Base-by-base conservation (phyloP, 2,329 filamentous ascomycete species). In the Colletotrichum neosansevieriae region DNA sequence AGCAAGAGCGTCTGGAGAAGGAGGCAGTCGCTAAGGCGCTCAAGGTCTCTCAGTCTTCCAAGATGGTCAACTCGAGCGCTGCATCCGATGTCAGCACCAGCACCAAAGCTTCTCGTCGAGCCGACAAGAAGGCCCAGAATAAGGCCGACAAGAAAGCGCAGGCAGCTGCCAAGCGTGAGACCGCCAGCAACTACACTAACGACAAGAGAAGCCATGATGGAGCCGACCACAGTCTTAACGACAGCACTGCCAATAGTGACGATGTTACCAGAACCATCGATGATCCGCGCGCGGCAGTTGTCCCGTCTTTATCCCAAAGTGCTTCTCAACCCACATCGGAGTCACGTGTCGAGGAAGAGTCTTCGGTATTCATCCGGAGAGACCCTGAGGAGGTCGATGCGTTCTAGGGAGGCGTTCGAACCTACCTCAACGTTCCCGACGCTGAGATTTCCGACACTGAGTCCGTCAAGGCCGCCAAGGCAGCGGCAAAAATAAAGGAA, bases 391-490 rank as follows among this genome's bases (percentile, higher is more conserved):
- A 77, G n/a, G 75, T 75, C n/a, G 44, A 62, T 29, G 70, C 75
- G 59, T 79, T 78, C 58, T 79, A 76, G 78, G 64, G 71, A 10
- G 69, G 74, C 69, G 75, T 79, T 19, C 74, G 78, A 19, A 63
- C 64, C 7, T 70, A 71, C 34, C 73, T 79, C 9, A 73, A 74
- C 59, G 73, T 79, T 36, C 71, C 75, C 13, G 76, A 79, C 32
- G 73, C 77, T 3, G 77, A 78, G 19, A 21, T 77, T 1, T 65
- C 62, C 1, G 62, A 60, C 15, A 7, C 11, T 3, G 66, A 69
- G 11, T 10, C 50, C n/a, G 24, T 24, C 3, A 69, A 42, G 40
- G 50, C 12, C 5, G 10, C 34, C 5, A 60, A 69, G 34, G 34
- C 29, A 6, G 11, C 5, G 10, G 49, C 56, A 15, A 51, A 45